A percentile compares a stretch with the other conserved stretches of the same genome.
These are phyloP conservation scores for Corrigiola litoralis DNA, from an alignment of 179 eudicot species.

Conservation along the genomic window DNA sequence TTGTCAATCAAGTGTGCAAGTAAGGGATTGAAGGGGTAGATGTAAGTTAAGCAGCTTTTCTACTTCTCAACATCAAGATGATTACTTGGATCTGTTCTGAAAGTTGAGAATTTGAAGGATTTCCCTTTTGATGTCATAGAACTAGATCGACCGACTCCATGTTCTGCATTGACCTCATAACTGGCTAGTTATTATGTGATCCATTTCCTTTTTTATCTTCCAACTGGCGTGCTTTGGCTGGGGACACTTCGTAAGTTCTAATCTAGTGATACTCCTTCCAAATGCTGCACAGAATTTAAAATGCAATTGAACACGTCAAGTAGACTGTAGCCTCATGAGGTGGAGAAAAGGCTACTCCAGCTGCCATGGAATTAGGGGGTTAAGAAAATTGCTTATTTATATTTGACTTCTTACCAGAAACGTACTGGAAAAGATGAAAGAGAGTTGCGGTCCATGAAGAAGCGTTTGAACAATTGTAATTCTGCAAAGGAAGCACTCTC, in stretches of 20 bases:
- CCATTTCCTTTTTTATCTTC: too few relatives aligned
- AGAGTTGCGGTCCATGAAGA: conserved; percentile 75
- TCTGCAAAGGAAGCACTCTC: conserved; percentile 68
- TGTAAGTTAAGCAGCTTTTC: neutral
- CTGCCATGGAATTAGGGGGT: neutral
- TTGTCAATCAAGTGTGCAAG: neutral
- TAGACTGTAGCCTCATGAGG: too few relatives aligned
- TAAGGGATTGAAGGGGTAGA: neutral
- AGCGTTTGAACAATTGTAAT: conserved; percentile 56
- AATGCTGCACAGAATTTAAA: too few relatives aligned
- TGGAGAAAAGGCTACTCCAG: too few relatives aligned
- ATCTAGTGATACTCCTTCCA: too few relatives aligned
- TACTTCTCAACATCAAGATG: neutral
- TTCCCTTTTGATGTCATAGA: neutral
- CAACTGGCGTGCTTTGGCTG: too few relatives aligned
- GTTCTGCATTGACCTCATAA: neutral
- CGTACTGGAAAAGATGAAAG: conserved; percentile 71
- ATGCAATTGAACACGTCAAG: too few relatives aligned
- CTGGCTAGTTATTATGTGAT: too few relatives aligned
- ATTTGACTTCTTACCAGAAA: conserved; percentile 38
- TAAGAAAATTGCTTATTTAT: neutral
- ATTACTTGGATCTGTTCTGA: neutral
- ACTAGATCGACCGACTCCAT: neutral
- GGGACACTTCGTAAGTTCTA: too few relatives aligned
- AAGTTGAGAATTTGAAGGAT: neutral